These are phyloP conservation scores for Dissoconium aciculare DNA, from an alignment of 2,329 filamentous ascomycete species.

Conservation along the genomic window DNA sequence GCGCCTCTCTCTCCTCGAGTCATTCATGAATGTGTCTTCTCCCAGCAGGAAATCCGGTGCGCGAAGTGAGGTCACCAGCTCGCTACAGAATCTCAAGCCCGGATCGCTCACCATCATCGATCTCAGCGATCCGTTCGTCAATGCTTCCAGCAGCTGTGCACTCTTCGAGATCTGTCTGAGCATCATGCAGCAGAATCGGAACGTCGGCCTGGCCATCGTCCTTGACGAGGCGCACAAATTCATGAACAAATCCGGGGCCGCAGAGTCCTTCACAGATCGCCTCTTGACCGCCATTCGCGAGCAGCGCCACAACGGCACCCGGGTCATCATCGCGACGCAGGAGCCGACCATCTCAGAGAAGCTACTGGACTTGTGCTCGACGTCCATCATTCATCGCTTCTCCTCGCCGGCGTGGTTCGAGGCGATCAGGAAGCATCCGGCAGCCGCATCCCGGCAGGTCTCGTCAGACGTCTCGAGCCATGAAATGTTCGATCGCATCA, in stretches of 20 bases:
- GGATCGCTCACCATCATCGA: slow-evolving; percentile 53
- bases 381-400: slow-evolving; percentile 62
- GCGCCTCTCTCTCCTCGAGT: slow-evolving; percentile 48
- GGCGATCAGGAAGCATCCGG: slow-evolving; percentile 33
- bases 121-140: slow-evolving; percentile 57
- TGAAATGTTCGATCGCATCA: slow-evolving; percentile 19
- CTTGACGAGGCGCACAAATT: slow-evolving; percentile 70
- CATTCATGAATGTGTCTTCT: slow-evolving; percentile 41
- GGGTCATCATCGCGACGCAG: slow-evolving; percentile 60
- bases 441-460: slow-evolving; percentile 24
- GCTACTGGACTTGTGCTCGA: slow-evolving; percentile 54
- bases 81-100: slow-evolving; percentile 20
- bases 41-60: neutral
- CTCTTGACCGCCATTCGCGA: slow-evolving; percentile 50
- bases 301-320: slow-evolving; percentile 53
- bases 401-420: slow-evolving; percentile 49
- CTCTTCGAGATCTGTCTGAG: slow-evolving; percentile 59
- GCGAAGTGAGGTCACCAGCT: slow-evolving; percentile 3
- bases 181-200: slow-evolving; percentile 38
- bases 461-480: slow-evolving; percentile 4
- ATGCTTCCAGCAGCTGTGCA: slow-evolving; percentile 49
- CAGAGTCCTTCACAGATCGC: slow-evolving; percentile 43
- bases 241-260: slow-evolving; percentile 38
- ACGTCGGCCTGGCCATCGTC: slow-evolving; percentile 44
- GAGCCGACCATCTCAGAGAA: slow-evolving; percentile 57